These are phyloP conservation scores for Syncephalastrum contaminatum DNA, from an alignment of 371 early-diverging fungal species.

Conservation along the genomic window DNA sequence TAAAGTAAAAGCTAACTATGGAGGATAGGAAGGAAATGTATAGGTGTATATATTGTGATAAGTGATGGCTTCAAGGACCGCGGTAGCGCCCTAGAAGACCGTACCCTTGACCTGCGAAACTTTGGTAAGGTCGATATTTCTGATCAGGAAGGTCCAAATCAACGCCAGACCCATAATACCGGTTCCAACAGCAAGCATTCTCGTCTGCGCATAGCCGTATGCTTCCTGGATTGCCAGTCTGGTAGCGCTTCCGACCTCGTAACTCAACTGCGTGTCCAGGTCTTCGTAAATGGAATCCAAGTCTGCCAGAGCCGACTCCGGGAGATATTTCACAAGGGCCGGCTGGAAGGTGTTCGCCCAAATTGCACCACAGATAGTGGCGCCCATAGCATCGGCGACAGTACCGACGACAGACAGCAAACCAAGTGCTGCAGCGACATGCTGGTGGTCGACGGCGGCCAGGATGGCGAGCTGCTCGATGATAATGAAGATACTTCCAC, in stretches of 20 bases:
- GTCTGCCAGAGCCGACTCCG: slow-evolving; percentile 6
- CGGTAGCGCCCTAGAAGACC: slow-evolving; percentile 7
- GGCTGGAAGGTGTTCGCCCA: slow-evolving; percentile 18
- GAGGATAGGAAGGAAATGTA: too few species aligned
- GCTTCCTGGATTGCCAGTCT: slow-evolving; percentile 19
- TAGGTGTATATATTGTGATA: too few species aligned
- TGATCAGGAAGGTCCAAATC: slow-evolving; percentile 14
- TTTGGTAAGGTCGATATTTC: slow-evolving; percentile 15
- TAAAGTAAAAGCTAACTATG: too few species aligned
- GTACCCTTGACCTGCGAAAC: slow-evolving; percentile 14
- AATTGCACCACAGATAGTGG: slow-evolving; percentile 19
- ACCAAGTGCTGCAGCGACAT: slow-evolving; percentile 16
- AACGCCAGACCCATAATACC: slow-evolving; percentile 14
- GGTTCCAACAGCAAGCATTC: slow-evolving; percentile 20
- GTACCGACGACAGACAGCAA: slow-evolving; percentile 19
- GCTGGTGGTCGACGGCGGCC: slow-evolving; percentile 21
- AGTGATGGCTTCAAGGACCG: too few species aligned
- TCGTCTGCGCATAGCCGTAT: slow-evolving; percentile 21
- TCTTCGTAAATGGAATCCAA: slow-evolving; percentile 18
- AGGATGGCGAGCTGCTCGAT: slow-evolving; percentile 18
- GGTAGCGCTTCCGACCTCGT: slow-evolving; percentile 11
- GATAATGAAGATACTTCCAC: slow-evolving; percentile 21
- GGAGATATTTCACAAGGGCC: slow-evolving; percentile 11
- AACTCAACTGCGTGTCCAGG: slow-evolving; percentile 17
- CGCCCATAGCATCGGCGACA: slow-evolving; percentile 14